Evolutionary conservation across 169 alveolate species (phyloP), one percentile per base, ranked within the genome.

Genomic region (Cryptosporidium sp.): DNA sequence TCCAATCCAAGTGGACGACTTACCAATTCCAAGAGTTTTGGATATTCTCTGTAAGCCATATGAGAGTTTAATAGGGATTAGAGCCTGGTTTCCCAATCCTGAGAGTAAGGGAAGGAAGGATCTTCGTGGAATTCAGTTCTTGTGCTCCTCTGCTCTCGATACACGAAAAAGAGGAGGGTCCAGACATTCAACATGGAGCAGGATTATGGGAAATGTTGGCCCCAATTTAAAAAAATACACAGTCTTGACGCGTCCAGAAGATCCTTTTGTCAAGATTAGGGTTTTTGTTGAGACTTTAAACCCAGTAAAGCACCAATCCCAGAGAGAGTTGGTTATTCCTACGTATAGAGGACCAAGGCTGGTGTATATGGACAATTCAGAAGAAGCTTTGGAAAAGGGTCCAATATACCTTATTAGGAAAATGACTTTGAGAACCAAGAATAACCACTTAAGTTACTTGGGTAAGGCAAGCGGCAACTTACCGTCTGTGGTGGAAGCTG

Each of bases 71-170:
- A 80, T 80, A 43, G 89, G 89, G 35, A 80, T 80, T 48, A 80
- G 89, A 21, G 89, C 89, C 12, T 80, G 89, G 89, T 80, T 80
- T 48, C 89, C 89, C 26, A 80, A 80, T 39, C 89, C 89, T 9
- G 89, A 80, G 6, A 80, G 89, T 48, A 80, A 51, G 43, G 75
- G 89, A n/a, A 80, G 80, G 26, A 80, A 80, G 48, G 89, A 80
- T 37, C 89, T 80, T 3, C 43, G 89, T 16, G 89, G 89, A 10
- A 80, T 80, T n/a, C 89, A 80, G 70, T 80, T 80, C 33, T 31
- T 80, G 16, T 80, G 89, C 14, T 80, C 89, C 29, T 62, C 89
- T 33, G 43, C 89, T 23, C 37, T 80, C 3, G 89, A 80, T 62
- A 43, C 65, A 18, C 21, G 89, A 23, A 31, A 45, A 18, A 80